Evolutionary conservation across 2,329 filamentous ascomycete species (phyloP).

Genomic region (Sporothrix phasma): DNA sequence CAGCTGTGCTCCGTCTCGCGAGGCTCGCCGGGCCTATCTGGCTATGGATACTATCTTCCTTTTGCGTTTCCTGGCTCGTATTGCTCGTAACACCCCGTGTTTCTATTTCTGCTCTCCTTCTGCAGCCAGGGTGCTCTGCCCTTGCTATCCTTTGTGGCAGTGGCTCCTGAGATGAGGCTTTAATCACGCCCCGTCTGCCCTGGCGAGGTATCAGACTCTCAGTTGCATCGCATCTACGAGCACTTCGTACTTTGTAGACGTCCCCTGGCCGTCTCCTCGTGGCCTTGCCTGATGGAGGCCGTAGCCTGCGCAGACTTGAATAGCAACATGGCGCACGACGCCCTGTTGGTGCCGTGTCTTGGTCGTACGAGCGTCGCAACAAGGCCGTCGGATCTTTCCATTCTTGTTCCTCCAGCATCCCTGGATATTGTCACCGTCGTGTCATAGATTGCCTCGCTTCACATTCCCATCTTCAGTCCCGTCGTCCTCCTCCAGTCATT

Average conservation of each 20-base stretch:
- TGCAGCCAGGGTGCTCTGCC: not conserved
- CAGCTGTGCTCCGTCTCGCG: not conserved
- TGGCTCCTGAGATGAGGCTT: too few species aligned
- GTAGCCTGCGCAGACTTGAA: not conserved
- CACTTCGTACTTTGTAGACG: too few species aligned
- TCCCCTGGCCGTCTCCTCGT: not conserved
- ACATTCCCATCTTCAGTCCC: not conserved
- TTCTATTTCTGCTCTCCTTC: conserved; percentile 9
- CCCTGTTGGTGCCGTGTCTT: not conserved
- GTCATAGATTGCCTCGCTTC: not conserved
- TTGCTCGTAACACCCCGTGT: not conserved
- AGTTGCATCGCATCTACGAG: not conserved
- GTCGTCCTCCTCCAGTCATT: not conserved
- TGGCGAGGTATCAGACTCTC: not conserved
- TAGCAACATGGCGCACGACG: not conserved
- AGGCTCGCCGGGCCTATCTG: not conserved
- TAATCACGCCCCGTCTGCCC: not conserved
- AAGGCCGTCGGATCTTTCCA: conserved; percentile 3
- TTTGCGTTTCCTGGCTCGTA: not conserved
- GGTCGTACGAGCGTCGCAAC: not conserved
- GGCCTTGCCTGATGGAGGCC: not conserved
- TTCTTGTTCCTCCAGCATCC: too few species aligned
- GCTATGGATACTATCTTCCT: not conserved
- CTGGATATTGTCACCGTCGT: too few species aligned
- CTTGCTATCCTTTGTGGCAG: not conserved